A percentile compares a stretch with the other conserved stretches of the same genome.
These are phyloP conservation scores for Kondoa subrosea DNA, from an alignment of 768 basidiomycete species.

Conservation along the genomic window DNA sequence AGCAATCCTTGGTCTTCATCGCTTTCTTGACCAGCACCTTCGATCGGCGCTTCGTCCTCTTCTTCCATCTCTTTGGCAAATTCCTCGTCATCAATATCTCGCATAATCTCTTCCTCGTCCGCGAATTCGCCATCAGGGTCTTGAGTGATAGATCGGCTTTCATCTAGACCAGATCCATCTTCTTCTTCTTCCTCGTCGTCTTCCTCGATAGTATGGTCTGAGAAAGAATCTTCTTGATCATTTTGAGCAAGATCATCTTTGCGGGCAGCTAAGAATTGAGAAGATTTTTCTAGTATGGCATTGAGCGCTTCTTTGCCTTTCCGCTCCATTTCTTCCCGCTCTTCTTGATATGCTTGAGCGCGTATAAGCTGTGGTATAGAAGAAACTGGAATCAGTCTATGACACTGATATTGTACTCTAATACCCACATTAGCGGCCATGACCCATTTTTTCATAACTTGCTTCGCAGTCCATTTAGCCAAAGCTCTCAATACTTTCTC, in stretches of 20 bases:
- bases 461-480: constrained; percentile 54
- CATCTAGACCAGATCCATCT: constrained; percentile 29
- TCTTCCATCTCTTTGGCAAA: constrained; percentile 36
- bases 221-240: constrained; percentile 28
- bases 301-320: constrained; percentile 67
- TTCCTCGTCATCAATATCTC: constrained; percentile 35
- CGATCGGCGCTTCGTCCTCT: constrained; percentile 27
- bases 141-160: constrained; percentile 6
- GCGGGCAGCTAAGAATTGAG: constrained; percentile 68
- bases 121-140: constrained; percentile 27
- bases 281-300: constrained; percentile 75
- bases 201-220: constrained; percentile 15
- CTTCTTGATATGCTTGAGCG: neutral
- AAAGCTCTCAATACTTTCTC: constrained; percentile 50
- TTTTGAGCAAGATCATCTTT: constrained; percentile 48
- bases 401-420: neutral
- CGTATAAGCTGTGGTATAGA: neutral
- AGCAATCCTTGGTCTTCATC: constrained; percentile 33
- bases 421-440: constrained; percentile 60
- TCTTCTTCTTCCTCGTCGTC: constrained; percentile 27
- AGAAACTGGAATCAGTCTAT: neutral
- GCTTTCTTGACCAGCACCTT: constrained; percentile 19
- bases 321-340: constrained; percentile 6
- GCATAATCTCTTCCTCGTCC: constrained; percentile 32
- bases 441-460: constrained; percentile 67